Evolutionary conservation across 2,329 filamentous ascomycete species (phyloP), one percentile per base, ranked within the genome.

Genomic region (Fusarium algeriense): DNA sequence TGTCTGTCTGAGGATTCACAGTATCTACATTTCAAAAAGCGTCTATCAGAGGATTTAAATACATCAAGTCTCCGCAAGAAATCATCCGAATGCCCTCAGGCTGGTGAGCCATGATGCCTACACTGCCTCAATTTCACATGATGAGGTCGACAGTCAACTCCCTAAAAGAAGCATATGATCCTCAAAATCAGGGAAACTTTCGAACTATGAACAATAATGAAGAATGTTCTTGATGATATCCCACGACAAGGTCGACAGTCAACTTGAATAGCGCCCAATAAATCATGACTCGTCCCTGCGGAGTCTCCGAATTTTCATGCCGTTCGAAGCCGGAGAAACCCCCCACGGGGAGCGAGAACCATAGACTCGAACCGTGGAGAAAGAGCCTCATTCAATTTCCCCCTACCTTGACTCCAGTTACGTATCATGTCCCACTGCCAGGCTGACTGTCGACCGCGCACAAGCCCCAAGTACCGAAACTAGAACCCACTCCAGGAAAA

Each of bases 141-240:
- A 62, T 12, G 37, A 63, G 50, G 62, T 50, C 34, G 59, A 65
- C 50, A 65, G 62, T 65, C 62, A 44, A 44, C 52, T 55, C 34
- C 32, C 62, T 54, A 37, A 35, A 50, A 45, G 17, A 13, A 32
- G 17, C 53, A 34, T 20, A 34, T 35, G 30, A 35, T 56, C 12
- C 40, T 35, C 40, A 13, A 28, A 48, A 56, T 20, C 53, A 56
- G 20, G 53, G 30, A 48, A 56, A n/a, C 17, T 20, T 17, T 13
- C 17, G 15, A 17, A 32, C 17, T 23, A 20, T 56, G 40, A 48
- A 32, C 40, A 6, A 48, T 35, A 17, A 28, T 48, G 12, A 34
- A 35, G 6, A 46, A 35, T 1, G 17, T 17, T 50, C 4, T 8
- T 48, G n/a, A 40, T 17, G 44, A 35, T 46, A 15, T 38, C 14